These are phyloP conservation scores for Macaranga tanarius DNA, from an alignment of 441 rosid species.

Conservation along the genomic window DNA sequence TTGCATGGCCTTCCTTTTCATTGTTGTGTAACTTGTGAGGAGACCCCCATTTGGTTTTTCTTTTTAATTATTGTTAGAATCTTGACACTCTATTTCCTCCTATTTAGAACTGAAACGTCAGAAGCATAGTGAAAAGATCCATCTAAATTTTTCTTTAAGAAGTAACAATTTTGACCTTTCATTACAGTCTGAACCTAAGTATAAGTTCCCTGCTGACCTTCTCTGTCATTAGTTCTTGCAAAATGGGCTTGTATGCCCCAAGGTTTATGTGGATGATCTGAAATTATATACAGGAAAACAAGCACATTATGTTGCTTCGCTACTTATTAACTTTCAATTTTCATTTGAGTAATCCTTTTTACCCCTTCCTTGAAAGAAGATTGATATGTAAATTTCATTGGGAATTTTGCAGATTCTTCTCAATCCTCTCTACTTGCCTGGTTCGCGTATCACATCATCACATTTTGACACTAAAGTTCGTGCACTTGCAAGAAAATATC, in stretches of 20 bases:
- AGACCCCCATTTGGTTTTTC: neutral
- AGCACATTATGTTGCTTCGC: neutral
- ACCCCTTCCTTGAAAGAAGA: neutral
- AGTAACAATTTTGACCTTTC: conserved; percentile 1
- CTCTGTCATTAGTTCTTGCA: neutral
- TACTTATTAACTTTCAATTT: neutral
- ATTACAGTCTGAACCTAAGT: conserved; percentile 1
- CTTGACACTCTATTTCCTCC: neutral
- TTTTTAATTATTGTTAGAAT: neutral
- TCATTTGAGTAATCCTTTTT: neutral
- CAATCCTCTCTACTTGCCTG: conserved; percentile 88
- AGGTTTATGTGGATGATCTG: neutral
- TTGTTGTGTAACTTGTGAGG: neutral
- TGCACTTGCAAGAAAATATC: conserved; percentile 86
- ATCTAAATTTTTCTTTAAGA: neutral
- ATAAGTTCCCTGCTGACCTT: neutral
- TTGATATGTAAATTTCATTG: conserved; percentile 7
- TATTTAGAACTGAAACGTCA: neutral
- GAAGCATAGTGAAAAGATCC: neutral
- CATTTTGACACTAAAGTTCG: conserved; percentile 96
- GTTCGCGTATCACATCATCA: conserved; percentile 81
- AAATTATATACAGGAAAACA: neutral
- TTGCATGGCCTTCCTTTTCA: neutral
- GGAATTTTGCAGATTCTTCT: conserved; percentile 69
- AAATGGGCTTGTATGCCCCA: neutral